Conservation (phyloP, 805 yeast species). For the Komagataella mondaviorum region DNA sequence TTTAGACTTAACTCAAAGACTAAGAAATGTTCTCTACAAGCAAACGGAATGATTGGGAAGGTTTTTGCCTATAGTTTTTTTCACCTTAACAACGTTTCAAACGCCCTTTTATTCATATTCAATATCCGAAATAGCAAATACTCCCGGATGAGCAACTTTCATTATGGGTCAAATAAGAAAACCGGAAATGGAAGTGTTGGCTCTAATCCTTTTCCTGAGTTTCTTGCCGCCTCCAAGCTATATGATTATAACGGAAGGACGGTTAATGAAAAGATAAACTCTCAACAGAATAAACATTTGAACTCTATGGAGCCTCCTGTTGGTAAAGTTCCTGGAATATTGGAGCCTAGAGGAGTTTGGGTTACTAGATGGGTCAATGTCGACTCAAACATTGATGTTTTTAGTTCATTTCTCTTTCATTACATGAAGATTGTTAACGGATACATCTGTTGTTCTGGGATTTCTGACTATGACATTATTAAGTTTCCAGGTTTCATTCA, state of each 20-base stretch:
- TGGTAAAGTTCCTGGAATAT: slow-evolving; percentile 26
- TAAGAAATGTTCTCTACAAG: slow-evolving; percentile 29
- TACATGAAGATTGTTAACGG: slow-evolving; percentile 21
- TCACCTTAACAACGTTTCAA: slow-evolving; percentile 39
- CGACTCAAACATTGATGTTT: slow-evolving; percentile 34
- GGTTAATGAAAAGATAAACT: slow-evolving; percentile 7
- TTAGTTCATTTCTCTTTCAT: slow-evolving; percentile 49
- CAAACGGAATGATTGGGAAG: slow-evolving; percentile 58
- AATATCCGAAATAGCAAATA: slow-evolving; percentile 20
- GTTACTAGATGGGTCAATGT: slow-evolving; percentile 44
- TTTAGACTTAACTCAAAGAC: slow-evolving; percentile 32
- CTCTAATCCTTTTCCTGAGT: slow-evolving; percentile 8
- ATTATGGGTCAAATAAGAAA: background rate
- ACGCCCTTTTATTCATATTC: slow-evolving; percentile 40
- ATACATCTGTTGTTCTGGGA: background rate
- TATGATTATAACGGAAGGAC: slow-evolving; percentile 8
- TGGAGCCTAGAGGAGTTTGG: slow-evolving; percentile 51
- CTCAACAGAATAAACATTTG: slow-evolving; percentile 13
- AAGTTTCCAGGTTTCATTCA: slow-evolving; percentile 31
- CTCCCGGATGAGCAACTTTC: background rate
- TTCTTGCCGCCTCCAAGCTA: slow-evolving; percentile 9
- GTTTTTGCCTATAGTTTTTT: slow-evolving; percentile 52
- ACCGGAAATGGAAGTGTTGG: background rate
- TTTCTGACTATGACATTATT: slow-evolving; percentile 4
- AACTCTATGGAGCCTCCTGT: slow-evolving; percentile 26